phyloP scores from a whole-genome alignment of 2,329 filamentous ascomycete genomes.

The Blumeriella jaapii region DNA sequence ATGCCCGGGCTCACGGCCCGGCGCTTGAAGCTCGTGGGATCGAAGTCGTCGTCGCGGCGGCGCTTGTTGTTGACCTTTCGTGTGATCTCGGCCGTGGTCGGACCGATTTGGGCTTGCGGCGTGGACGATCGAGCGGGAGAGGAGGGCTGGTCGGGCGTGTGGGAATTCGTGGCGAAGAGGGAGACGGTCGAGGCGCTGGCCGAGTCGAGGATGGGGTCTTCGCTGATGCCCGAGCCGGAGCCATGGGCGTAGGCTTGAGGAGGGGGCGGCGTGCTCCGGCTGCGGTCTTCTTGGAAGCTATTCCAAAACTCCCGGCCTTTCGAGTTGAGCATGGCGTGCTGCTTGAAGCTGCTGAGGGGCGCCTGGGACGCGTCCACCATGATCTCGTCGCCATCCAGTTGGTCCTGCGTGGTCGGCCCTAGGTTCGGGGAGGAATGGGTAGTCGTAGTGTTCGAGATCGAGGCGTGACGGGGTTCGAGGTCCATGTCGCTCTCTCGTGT shows the following conservation, averaged over 20 bases:
- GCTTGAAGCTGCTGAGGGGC: constrained; percentile 59
- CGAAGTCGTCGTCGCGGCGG: constrained; percentile 83
- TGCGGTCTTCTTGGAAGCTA: constrained; percentile 57
- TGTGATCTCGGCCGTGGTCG: constrained; percentile 62
- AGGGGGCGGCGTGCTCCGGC: constrained; percentile 42
- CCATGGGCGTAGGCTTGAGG: constrained; percentile 46
- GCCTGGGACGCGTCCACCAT: constrained; percentile 41
- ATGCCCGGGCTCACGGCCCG: constrained; percentile 85
- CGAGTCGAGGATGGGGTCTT: constrained; percentile 43
- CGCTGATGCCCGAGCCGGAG: constrained; percentile 50
- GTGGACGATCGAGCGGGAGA: constrained; percentile 25
- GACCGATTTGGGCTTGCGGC: constrained; percentile 30
- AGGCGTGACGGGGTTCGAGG: constrained; percentile 37
- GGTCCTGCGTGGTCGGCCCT: constrained; percentile 44
- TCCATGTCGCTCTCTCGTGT: constrained; percentile 80
- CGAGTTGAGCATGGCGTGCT: constrained; percentile 60
- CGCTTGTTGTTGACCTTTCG: constrained; percentile 71
- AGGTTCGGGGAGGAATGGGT: constrained; percentile 59
- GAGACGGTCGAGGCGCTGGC: constrained; percentile 21
- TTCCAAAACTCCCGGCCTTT: constrained; percentile 71
- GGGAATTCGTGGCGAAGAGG: constrained; percentile 13
- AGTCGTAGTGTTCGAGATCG: constrained; percentile 39
- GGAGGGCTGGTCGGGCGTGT: constrained; percentile 18
- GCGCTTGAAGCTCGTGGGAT: constrained; percentile 78
- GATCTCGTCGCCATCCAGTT: constrained; percentile 59